Evolutionary conservation across 148 eudicot species (phyloP).

Genomic region (Arctostaphylos glauca): DNA sequence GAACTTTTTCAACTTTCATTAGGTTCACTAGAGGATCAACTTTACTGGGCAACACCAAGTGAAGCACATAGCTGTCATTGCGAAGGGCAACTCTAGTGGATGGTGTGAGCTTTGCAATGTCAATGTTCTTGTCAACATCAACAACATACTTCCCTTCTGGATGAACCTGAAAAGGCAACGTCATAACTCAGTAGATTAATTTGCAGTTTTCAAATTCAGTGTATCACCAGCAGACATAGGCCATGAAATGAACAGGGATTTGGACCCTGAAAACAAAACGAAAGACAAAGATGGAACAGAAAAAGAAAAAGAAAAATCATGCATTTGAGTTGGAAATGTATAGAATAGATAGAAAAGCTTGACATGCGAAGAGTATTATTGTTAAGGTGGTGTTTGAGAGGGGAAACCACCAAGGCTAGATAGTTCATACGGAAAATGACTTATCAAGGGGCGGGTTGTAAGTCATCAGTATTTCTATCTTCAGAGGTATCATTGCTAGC

Average conservation of each 20-base stretch:
- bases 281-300: neutral
- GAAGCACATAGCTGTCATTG: slow-evolving; percentile 79
- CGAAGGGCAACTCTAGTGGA: slow-evolving; percentile 75
- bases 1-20: slow-evolving; percentile 86
- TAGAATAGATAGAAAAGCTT: neutral
- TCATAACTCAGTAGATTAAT: neutral
- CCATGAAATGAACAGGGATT: neutral
- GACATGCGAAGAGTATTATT: neutral
- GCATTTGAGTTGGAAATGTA: neutral
- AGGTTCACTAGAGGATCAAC: slow-evolving; percentile 83
- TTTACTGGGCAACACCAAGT: slow-evolving; percentile 73
- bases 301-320: neutral
- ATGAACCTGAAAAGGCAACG: slow-evolving; percentile 48
- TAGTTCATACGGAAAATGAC: neutral
- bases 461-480: too few relatives aligned
- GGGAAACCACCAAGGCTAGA: neutral
- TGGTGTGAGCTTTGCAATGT: slow-evolving; percentile 72
- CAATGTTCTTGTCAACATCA: slow-evolving; percentile 71
- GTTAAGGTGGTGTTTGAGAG: neutral
- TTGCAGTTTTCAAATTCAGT: neutral
- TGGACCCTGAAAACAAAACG: neutral
- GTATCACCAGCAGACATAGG: neutral
- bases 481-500: too few relatives aligned
- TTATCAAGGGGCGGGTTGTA: neutral
- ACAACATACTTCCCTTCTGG: slow-evolving; percentile 88